These are phyloP conservation scores for Pulveroboletus sp. DNA, from an alignment of 768 basidiomycete species.

Conservation along the genomic window DNA sequence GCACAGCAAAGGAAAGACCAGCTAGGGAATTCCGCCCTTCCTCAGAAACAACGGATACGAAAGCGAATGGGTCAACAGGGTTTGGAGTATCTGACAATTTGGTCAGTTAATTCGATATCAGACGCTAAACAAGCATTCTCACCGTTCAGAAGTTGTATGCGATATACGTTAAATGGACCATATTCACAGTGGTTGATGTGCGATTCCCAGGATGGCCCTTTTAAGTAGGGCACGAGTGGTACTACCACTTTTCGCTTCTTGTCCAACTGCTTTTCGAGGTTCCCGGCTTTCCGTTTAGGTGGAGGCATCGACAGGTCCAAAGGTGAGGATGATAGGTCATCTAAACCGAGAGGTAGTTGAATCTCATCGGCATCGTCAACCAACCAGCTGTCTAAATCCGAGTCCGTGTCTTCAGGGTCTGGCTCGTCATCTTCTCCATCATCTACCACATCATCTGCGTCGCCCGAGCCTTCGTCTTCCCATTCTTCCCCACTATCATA, in stretches of 20 bases:
- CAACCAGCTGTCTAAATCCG: conserved; percentile 36
- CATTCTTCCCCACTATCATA: conserved; percentile 97
- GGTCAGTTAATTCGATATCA: conserved; percentile 2
- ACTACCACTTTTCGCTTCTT: conserved; percentile 78
- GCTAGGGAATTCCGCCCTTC: conserved; percentile 22
- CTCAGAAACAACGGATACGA: conserved; percentile 48
- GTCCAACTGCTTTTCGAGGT: conserved; percentile 37
- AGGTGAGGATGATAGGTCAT: conserved; percentile 32
- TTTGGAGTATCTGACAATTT: conserved; percentile 56
- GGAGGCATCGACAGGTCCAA: conserved; percentile 34
- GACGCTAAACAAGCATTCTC: conserved; percentile 15
- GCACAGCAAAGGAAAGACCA: conserved; percentile 42
- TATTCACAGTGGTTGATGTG: conserved; percentile 61
- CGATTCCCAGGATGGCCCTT: conserved; percentile 80
- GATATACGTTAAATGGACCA: conserved; percentile 67
- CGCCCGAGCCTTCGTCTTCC: conserved; percentile 79
- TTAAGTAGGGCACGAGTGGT: conserved; percentile 73
- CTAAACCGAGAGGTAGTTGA: conserved; percentile 38
- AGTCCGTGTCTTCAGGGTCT: conserved; percentile 48
- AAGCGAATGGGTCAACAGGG: conserved; percentile 76
- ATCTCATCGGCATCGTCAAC: conserved; percentile 65
- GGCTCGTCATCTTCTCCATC: conserved; percentile 61
- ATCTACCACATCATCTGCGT: conserved; percentile 70
- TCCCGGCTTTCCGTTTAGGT: conserved; percentile 65
- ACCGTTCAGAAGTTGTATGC: conserved; percentile 86